These are phyloP conservation scores for Candida gorgasii DNA, from an alignment of 805 yeast genomes.

Conservation along the genomic window DNA sequence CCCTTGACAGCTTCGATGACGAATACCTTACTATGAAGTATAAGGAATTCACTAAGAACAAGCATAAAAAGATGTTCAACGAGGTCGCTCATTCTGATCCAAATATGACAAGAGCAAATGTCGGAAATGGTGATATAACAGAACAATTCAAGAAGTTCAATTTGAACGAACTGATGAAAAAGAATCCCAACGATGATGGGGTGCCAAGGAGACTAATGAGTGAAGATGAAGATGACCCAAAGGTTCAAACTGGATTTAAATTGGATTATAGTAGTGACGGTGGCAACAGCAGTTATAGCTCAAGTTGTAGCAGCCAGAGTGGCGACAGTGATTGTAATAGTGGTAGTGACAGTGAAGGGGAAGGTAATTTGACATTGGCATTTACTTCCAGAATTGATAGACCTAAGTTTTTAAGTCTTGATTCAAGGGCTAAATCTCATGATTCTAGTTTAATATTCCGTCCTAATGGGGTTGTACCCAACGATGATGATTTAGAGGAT, in stretches of 20 bases:
- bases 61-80: conserved; percentile 10
- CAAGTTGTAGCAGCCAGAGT: conserved; percentile 9
- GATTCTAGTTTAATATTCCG: conserved; percentile 33
- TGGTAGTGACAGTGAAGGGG: conserved; percentile 40
- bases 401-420: conserved; percentile 34
- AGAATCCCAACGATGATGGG: conserved; percentile 19
- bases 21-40: conserved; percentile 48
- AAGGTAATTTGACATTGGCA: conserved; percentile 46
- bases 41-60: conserved; percentile 30
- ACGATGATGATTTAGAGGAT: conserved; percentile 38
- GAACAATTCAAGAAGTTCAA: conserved; percentile 39
- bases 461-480: conserved; percentile 30
- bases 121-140: conserved; percentile 17
- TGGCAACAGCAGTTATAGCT: neutral
- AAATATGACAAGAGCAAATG: neutral
- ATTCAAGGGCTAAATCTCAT: conserved; percentile 41
- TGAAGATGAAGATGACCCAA: conserved; percentile 13
- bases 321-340: conserved; percentile 14
- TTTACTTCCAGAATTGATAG: conserved; percentile 42
- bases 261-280: neutral
- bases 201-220: conserved; percentile 15
- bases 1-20: conserved; percentile 68
- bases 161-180: conserved; percentile 38
- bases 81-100: conserved; percentile 5
- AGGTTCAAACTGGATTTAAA: conserved; percentile 9